Percentiles rank a stretch among this genome's conserved stretches.
These are phyloP conservation scores for Cryptococcus hybrid DNA, from an alignment of 1,284 basidiomycete species.

Conservation along the genomic window DNA sequence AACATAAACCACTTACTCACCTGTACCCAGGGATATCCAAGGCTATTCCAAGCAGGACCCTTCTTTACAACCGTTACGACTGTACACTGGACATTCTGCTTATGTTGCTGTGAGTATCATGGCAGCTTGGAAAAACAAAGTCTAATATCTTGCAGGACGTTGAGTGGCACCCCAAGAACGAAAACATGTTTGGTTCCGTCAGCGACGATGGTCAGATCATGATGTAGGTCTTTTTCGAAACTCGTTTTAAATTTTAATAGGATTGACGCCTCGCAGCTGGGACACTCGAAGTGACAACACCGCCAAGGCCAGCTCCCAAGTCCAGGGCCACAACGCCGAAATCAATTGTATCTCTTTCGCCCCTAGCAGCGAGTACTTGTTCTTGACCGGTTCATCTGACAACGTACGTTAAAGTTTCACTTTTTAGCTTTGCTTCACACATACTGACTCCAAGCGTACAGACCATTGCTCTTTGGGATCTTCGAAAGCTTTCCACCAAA, in stretches of 20 bases:
- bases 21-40: conserved; percentile 76
- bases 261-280: conserved; percentile 63
- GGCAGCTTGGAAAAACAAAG: background rate
- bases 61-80: conserved; percentile 73
- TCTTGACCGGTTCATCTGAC: conserved; percentile 92
- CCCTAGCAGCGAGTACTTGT: conserved; percentile 75
- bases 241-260: background rate
- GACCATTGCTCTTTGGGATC: conserved; percentile 89
- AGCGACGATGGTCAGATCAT: conserved; percentile 94
- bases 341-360: conserved; percentile 90
- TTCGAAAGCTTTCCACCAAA: conserved; percentile 73
- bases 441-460: conserved; percentile 39
- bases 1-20: background rate
- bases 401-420: conserved; percentile 59
- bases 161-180: conserved; percentile 86
- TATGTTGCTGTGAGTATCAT: conserved; percentile 73
- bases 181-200: conserved; percentile 90
- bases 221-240: conserved; percentile 60
- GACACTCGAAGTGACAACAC: conserved; percentile 71
- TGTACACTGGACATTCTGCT: conserved; percentile 84
- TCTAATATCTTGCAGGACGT: conserved; percentile 67
- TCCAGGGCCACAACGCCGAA: conserved; percentile 86
- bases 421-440: conserved; percentile 1
- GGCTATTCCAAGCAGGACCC: conserved; percentile 78
- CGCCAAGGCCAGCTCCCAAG: conserved; percentile 65